Conservation (phyloP, 208 protist genomes). For the Acanthamoeba sp. region DNA sequence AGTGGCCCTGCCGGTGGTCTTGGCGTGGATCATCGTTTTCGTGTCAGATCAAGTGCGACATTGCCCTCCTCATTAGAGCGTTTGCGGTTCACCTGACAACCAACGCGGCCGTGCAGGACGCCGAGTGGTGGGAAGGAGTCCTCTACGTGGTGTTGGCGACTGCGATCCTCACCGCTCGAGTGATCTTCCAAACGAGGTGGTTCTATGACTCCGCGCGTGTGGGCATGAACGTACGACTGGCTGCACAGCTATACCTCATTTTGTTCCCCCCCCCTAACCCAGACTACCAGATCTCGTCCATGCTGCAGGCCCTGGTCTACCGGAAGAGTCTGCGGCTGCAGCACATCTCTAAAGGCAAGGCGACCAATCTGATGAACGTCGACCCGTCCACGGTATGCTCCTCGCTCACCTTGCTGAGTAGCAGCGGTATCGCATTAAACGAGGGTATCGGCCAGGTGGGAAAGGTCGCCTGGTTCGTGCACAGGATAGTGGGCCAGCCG, state of each 20-base stretch:
- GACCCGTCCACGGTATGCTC: not conserved
- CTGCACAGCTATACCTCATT: not conserved
- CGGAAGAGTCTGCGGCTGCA: slow-evolving; percentile 23
- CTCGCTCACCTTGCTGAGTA: not conserved
- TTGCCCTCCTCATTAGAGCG: not conserved
- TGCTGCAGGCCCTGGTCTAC: slow-evolving; percentile 8
- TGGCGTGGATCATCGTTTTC: not conserved
- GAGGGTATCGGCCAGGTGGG: not conserved
- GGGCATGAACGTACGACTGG: slow-evolving; percentile 26
- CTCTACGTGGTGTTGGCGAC: not conserved
- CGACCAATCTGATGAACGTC: slow-evolving; percentile 24
- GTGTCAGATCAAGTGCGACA: not conserved
- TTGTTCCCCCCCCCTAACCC: not conserved
- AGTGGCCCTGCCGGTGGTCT: not conserved
- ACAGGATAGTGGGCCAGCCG: not conserved
- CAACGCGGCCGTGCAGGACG: not conserved
- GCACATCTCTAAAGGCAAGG: not conserved
- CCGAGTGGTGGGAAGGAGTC: not conserved
- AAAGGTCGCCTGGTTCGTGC: not conserved
- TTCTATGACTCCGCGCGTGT: not conserved
- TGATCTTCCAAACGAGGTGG: not conserved
- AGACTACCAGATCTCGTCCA: not conserved
- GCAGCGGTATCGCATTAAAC: not conserved
- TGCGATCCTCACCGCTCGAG: not conserved
- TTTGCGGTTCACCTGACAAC: not conserved